A percentile compares a stretch with the other conserved stretches of the same genome.
phyloP scores from a whole-genome alignment of 192 early-diverging fungal genomes.

The Coemansia sp. region DNA sequence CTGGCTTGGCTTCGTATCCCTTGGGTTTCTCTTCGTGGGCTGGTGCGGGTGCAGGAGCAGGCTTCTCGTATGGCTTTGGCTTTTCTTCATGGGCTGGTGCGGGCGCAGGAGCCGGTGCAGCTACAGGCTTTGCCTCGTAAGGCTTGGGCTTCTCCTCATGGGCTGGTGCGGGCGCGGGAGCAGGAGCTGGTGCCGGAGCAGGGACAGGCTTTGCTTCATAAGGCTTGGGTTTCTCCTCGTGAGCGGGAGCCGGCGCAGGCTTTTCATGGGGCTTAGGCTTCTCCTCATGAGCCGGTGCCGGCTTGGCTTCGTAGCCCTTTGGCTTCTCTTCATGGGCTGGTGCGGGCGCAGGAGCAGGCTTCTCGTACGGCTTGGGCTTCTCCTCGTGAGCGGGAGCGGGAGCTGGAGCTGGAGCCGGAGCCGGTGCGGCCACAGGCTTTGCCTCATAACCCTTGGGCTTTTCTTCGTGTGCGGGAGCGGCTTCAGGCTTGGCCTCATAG shows the following conservation, averaged over 20 bases:
- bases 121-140: neutral
- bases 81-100: slow-evolving; percentile 1
- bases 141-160: neutral
- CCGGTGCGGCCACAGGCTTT: neutral
- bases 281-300: neutral
- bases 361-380: neutral
- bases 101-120: neutral
- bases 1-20: neutral
- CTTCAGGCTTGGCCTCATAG: neutral
- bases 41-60: neutral
- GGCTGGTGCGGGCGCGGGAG: neutral
- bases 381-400: neutral
- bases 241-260: neutral
- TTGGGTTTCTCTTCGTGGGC: neutral
- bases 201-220: neutral
- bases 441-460: neutral
- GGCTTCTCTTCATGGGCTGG: neutral
- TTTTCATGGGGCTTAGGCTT: neutral
- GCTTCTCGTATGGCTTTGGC: neutral
- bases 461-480: neutral
- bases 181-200: neutral
- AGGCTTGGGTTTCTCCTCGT: neutral
- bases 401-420: too few relatives aligned
- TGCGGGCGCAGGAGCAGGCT: neutral
- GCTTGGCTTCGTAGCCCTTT: neutral